Evolutionary conservation across 2,329 filamentous ascomycete genomes (phyloP).

Genomic region (Emmonsiellopsis sp.): DNA sequence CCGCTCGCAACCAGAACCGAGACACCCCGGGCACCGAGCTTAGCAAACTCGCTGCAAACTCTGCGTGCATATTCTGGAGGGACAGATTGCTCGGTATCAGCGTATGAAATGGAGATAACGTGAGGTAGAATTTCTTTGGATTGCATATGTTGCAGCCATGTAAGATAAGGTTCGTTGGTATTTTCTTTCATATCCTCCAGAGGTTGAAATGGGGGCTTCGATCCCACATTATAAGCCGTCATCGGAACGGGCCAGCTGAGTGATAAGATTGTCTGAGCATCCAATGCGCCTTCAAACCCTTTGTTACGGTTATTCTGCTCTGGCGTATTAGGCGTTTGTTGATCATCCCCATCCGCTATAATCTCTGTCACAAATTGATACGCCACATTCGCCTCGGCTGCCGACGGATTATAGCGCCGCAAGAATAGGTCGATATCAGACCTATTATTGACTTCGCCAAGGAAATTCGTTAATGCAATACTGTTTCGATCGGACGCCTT

Average conservation of each 20-base stretch:
- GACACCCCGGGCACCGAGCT: conserved; percentile 57
- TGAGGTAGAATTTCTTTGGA: conserved; percentile 48
- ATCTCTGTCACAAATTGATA: background rate
- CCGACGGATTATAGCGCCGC: background rate
- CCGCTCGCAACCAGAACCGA: conserved; percentile 57
- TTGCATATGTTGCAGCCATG: conserved; percentile 53
- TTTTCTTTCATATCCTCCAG: background rate
- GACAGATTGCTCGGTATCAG: conserved; percentile 56
- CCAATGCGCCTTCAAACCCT: background rate
- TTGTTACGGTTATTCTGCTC: background rate
- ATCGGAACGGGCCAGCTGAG: background rate
- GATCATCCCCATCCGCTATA: background rate
- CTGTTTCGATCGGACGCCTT: background rate
- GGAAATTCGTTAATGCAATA: background rate
- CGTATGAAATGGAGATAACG: conserved; percentile 60
- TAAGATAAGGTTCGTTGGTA: conserved; percentile 57
- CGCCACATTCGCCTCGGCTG: background rate
- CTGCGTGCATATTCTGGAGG: conserved; percentile 51
- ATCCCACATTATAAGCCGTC: background rate
- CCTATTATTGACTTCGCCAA: background rate
- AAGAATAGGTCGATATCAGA: background rate
- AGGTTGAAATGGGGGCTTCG: background rate
- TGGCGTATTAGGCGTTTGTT: background rate
- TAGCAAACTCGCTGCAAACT: conserved; percentile 54
- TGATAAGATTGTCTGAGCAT: background rate